Conservation (phyloP, 1,284 basidiomycete genomes). For the Rhodotorula sp. region DNA sequence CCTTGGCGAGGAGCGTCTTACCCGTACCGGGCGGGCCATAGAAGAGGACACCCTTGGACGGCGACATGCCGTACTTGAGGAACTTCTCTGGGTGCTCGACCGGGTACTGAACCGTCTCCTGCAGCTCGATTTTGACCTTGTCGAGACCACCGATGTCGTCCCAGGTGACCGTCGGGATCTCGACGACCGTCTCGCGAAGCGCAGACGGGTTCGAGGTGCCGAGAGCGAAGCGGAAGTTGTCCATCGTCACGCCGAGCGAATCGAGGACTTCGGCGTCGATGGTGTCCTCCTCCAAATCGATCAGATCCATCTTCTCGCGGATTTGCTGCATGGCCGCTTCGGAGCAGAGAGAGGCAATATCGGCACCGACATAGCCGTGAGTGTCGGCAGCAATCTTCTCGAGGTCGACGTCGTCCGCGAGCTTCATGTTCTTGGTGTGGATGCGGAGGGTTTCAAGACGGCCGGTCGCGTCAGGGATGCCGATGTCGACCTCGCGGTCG, state of each 20-base stretch:
- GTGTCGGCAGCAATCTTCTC: constrained; percentile 99
- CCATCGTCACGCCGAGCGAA: constrained; percentile 93
- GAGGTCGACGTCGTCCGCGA: constrained; percentile 94
- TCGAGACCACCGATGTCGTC: constrained; percentile 99
- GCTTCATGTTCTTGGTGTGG: constrained; percentile 99
- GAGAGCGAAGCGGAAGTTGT: constrained; percentile 96
- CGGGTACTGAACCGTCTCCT: constrained; percentile 99
- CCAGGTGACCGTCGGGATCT: constrained; percentile 95
- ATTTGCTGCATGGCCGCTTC: constrained; percentile 99
- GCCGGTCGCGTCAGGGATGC: constrained; percentile 97
- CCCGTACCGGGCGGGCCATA: constrained; percentile 96
- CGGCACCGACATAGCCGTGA: constrained; percentile 98
- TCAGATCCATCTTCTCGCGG: constrained; percentile 70
- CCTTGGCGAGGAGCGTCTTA: constrained; percentile 93
- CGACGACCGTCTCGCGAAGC: constrained; percentile 92
- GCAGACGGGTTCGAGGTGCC: constrained; percentile 95
- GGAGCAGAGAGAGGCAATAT: constrained; percentile 92
- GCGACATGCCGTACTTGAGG: constrained; percentile 99
- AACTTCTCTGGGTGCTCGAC: constrained; percentile 99
- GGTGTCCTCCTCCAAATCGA: constrained; percentile 64
- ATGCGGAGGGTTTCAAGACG: constrained; percentile 98
- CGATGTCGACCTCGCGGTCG: constrained; percentile 98
- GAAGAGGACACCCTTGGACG: constrained; percentile 97
- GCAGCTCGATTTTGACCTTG: constrained; percentile 98
- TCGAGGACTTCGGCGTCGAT: constrained; percentile 97